These are phyloP conservation scores for Penicillium hesseltinei DNA, from an alignment of 2,329 filamentous ascomycete species.

Conservation along the genomic window DNA sequence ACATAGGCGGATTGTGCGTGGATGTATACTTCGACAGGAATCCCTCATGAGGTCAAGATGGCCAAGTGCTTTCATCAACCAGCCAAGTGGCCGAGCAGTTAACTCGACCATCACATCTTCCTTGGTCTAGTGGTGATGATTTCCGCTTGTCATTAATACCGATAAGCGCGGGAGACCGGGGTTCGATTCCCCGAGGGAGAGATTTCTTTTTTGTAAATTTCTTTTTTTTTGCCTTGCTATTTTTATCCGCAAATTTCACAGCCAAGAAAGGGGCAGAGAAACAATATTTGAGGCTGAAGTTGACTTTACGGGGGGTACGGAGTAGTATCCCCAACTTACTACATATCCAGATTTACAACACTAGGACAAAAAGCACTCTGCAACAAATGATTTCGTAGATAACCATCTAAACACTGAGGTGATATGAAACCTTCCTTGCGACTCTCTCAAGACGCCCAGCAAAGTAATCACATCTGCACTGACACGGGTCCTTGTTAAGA, in stretches of 20 bases:
- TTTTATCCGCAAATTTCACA: no score
- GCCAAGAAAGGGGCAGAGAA: no score
- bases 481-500: neutral
- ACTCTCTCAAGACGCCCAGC: neutral
- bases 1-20: neutral
- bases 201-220: neutral
- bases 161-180: slow-evolving; percentile 39
- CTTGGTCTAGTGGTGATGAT: slow-evolving; percentile 44
- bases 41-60: neutral
- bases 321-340: no score
- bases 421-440: neutral
- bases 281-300: no score
- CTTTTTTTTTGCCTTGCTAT: no score
- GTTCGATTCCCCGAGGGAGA: slow-evolving; percentile 35
- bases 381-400: neutral
- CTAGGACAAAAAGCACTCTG: neutral
- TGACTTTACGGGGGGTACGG: no score
- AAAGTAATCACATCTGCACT: neutral
- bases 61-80: neutral
- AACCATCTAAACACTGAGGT: neutral
- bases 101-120: slow-evolving; percentile 25
- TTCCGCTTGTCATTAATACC: slow-evolving; percentile 38
- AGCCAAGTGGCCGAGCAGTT: slow-evolving; percentile 14
- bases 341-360: no score
- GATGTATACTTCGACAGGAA: neutral